phyloP scores from a whole-genome alignment of 1,284 basidiomycete genomes.

The Ustilago tritici region DNA sequence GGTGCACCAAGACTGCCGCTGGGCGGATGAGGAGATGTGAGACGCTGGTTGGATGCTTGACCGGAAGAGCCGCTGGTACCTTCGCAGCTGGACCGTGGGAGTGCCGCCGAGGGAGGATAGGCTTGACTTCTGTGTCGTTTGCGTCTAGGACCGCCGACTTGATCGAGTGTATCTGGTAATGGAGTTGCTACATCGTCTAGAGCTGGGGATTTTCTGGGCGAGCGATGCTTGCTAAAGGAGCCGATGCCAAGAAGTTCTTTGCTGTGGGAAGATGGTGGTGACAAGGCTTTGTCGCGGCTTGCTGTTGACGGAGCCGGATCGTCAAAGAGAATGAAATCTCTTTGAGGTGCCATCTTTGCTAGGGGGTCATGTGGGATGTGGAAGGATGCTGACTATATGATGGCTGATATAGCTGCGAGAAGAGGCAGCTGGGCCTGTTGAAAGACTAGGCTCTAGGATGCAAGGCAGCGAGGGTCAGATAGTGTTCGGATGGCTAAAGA shows the following conservation, averaged over 20 bases:
- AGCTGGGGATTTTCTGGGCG: constrained; percentile 45
- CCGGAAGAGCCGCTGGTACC: constrained; percentile 23
- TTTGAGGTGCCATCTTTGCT: constrained; percentile 32
- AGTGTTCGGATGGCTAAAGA: neutral
- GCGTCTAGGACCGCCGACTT: constrained; percentile 32
- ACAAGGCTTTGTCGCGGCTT: constrained; percentile 1
- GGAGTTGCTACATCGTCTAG: constrained; percentile 38
- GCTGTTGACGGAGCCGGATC: constrained; percentile 30
- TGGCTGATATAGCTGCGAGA: neutral
- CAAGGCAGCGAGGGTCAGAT: neutral
- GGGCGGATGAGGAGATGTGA: constrained; percentile 31
- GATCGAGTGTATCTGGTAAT: constrained; percentile 29
- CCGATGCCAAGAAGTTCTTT: constrained; percentile 7
- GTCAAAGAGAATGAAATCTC: constrained; percentile 62
- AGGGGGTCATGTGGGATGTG: neutral
- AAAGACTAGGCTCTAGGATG: neutral
- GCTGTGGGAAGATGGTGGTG: constrained; percentile 8
- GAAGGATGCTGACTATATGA: neutral
- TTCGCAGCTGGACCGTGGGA: constrained; percentile 29
- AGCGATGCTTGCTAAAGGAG: constrained; percentile 48
- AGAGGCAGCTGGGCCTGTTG: neutral
- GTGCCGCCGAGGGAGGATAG: constrained; percentile 20
- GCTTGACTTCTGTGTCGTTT: constrained; percentile 52
- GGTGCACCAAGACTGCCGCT: constrained; percentile 54
- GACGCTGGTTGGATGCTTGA: constrained; percentile 22